phyloP scores from a whole-genome alignment of 1,284 basidiomycete species.

The Trametes versicolor region DNA sequence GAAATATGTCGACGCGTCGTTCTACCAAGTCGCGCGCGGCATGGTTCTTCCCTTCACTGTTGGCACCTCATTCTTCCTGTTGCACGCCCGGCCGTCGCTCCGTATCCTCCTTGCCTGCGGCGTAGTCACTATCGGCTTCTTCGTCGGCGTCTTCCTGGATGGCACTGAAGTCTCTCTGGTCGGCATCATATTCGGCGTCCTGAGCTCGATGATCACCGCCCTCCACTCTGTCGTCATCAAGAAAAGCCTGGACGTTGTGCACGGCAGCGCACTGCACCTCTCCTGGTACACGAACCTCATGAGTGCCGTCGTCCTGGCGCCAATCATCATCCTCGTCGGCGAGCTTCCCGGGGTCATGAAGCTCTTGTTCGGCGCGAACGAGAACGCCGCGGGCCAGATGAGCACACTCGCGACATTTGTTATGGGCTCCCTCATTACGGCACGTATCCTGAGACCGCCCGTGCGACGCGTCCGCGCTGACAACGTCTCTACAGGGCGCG shows the following conservation, averaged over 20 bases:
- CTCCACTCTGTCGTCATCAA: constrained; percentile 90
- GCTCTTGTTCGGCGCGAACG: constrained; percentile 62
- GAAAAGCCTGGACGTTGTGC: constrained; percentile 76
- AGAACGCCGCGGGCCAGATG: constrained; percentile 50
- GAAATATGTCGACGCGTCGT: constrained; percentile 92
- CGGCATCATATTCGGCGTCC: constrained; percentile 80
- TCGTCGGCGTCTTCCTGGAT: constrained; percentile 86
- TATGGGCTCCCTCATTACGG: constrained; percentile 80
- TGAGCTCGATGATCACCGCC: constrained; percentile 82
- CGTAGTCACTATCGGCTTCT: constrained; percentile 85
- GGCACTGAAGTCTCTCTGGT: constrained; percentile 65
- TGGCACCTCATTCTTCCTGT: constrained; percentile 75
- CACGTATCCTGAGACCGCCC: constrained; percentile 45
- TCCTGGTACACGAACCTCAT: constrained; percentile 89
- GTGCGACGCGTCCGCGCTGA: neutral
- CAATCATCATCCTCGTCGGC: constrained; percentile 74
- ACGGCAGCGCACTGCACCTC: constrained; percentile 80
- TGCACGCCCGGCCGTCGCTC: constrained; percentile 77
- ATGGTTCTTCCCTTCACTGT: constrained; percentile 90
- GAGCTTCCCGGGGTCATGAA: constrained; percentile 70
- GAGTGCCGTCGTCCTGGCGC: constrained; percentile 72
- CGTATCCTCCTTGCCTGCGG: constrained; percentile 76
- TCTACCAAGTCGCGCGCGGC: constrained; percentile 91
- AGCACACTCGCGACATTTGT: constrained; percentile 72
- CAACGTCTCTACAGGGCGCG: constrained; percentile 61